A percentile compares a stretch with the other conserved stretches of the same genome.
Conservation (phyloP, 2,329 filamentous ascomycete genomes). For the Aspergillus fumigatus region DNA sequence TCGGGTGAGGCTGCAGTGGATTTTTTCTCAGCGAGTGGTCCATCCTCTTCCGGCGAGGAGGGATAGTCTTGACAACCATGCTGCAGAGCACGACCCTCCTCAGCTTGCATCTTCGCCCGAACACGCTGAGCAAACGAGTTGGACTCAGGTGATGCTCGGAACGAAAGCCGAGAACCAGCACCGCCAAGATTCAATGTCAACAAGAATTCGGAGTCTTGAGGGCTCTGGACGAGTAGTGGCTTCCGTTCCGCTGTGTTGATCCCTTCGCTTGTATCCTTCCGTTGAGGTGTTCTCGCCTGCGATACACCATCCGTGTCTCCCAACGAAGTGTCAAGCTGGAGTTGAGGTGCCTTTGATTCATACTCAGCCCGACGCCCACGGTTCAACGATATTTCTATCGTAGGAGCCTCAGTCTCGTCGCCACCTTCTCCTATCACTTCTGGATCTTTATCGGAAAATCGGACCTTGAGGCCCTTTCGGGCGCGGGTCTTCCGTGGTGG, state of each 20-base stretch:
- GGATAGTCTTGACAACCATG: constrained; percentile 33
- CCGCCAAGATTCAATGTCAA: constrained; percentile 26
- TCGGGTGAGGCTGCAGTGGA: constrained; percentile 13
- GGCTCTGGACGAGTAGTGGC: constrained; percentile 29
- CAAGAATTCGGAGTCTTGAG: constrained; percentile 36
- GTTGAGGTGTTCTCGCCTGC: constrained; percentile 9
- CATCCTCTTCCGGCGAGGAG: constrained; percentile 23
- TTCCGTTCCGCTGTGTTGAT: constrained; percentile 18
- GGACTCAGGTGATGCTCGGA: constrained; percentile 35
- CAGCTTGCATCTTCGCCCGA: constrained; percentile 49
- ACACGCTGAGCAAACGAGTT: constrained; percentile 45
- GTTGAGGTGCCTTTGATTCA: constrained; percentile 20
- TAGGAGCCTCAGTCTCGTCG: constrained; percentile 72
- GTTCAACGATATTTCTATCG: constrained; percentile 62
- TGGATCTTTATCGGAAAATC: constrained; percentile 67
- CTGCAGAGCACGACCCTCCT: constrained; percentile 50
- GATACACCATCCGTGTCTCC: constrained; percentile 13
- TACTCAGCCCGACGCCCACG: constrained; percentile 10
- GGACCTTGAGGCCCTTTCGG: constrained; percentile 67
- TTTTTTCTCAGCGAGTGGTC: constrained; percentile 4
- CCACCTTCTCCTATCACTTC: constrained; percentile 88
- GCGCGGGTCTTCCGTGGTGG: constrained; percentile 36
- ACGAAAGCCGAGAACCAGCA: constrained; percentile 35
- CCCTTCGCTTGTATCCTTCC: constrained; percentile 11
- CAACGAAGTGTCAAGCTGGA: constrained; percentile 33